Evolutionary conservation across 2,329 filamentous ascomycete species (phyloP), one percentile per base, ranked within the genome.

Genomic region (Esteya vermicola): DNA sequence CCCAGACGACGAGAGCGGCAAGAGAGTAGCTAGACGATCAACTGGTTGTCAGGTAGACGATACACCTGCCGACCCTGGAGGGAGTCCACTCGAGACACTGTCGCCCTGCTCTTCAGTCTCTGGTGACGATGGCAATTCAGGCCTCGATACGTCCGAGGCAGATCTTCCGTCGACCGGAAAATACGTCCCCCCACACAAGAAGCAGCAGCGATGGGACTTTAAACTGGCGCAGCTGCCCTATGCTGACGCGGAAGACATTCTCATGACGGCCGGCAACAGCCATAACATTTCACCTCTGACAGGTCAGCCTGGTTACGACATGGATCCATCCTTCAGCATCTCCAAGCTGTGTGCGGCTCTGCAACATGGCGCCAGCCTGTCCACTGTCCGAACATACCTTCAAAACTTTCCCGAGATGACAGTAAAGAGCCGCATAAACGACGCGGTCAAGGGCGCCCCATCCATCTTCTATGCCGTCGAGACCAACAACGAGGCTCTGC

Each of bases 401-500:
- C 21, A 37, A 19, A 10, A 8, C 13, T 43, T 43, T 13, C 28
- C 37, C 1, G 9, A 26, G 12, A n/a, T 8, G 4, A 23, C 14
- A 14, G 16, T 43, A 3, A 18, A 23, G 25, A 35, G 18, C n/a
- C 30, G 25, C 1, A 39, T 44, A 20, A 35, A 41, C 25, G 34
- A 28, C 38, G 38, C 40, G 2, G 38, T 45, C 21, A 40, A 45
- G 10, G 40, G 27, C 20, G 12, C 43, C 13, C 40, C 40, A 6
- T 43, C 43, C 12, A 38, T 45, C 12, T 45, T 45, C 23, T 45
- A 43, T 32, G 43, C 27, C 12, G 40, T 40, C n/a, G 34, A 39
- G 40, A 23, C 34, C 16, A 39, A 43, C n/a, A 23, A 45, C 16
- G 14, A 40, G 12, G 19, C 37, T 9, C 4, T 42, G 20, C 26